Conservation (phyloP, 1,284 basidiomycete genomes). For the Xerocomus minutiporus region DNA sequence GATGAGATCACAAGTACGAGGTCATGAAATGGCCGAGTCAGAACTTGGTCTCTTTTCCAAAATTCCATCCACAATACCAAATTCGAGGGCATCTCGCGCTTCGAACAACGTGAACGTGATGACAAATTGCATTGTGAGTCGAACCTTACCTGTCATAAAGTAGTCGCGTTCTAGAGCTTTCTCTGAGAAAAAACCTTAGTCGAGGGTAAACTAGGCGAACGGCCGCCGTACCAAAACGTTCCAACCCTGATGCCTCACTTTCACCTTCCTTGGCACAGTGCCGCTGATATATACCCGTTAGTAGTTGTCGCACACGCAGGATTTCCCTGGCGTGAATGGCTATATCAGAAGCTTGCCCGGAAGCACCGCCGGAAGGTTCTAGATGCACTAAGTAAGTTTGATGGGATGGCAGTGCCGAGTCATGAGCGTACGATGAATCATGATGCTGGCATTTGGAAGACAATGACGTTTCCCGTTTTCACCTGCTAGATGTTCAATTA, state of each 20-base stretch:
- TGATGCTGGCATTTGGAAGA: conserved; percentile 87
- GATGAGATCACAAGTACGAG: conserved; percentile 2
- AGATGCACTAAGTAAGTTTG: conserved; percentile 10
- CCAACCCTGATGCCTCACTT: conserved; percentile 55
- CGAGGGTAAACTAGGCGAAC: conserved; percentile 9
- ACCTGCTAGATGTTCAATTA: conserved; percentile 36
- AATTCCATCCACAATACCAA: conserved; percentile 89
- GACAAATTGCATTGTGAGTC: conserved; percentile 14
- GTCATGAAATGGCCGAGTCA: conserved; percentile 31
- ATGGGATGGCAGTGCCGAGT: conserved; percentile 10
- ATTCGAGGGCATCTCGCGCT: conserved; percentile 83
- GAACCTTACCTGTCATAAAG: conserved; percentile 80
- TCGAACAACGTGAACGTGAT: conserved; percentile 21
- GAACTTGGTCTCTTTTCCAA: conserved; percentile 64
- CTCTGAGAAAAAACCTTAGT: conserved; percentile 45
- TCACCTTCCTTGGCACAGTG: conserved; percentile 72
- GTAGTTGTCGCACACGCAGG: conserved; percentile 72
- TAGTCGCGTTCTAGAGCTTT: conserved; percentile 88
- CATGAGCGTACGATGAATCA: conserved; percentile 84
- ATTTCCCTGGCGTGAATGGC: conserved; percentile 94
- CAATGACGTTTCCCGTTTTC: conserved; percentile 85
- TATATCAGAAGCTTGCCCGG: conserved; percentile 90
- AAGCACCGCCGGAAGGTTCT: conserved; percentile 94
- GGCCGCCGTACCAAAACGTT: conserved; percentile 68
- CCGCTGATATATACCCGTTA: conserved; percentile 81